These are phyloP conservation scores for Suillus plorans DNA, from an alignment of 768 basidiomycete species.

Conservation along the genomic window DNA sequence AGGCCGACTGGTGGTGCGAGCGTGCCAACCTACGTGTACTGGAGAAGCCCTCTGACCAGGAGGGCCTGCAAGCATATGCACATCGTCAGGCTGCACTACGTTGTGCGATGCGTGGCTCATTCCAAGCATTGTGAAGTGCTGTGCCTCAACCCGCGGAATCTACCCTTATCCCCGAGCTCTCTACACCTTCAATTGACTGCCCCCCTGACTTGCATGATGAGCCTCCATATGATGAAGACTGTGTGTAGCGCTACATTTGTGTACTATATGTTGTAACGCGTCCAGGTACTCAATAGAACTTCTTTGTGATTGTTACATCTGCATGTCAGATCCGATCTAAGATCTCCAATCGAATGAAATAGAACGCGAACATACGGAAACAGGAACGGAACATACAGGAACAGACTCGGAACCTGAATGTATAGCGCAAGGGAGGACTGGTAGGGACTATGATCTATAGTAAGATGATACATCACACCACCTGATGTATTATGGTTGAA, in stretches of 20 bases:
- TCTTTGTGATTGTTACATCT: conserved; percentile 1
- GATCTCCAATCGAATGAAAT: neutral
- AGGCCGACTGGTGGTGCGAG: too few species aligned
- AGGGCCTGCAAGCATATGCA: too few species aligned
- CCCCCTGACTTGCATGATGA: neutral
- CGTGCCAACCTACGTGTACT: too few species aligned
- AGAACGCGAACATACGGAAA: neutral
- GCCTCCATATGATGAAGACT: neutral
- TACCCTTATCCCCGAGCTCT: too few species aligned
- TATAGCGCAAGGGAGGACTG: neutral
- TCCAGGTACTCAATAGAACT: neutral
- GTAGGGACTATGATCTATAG: neutral
- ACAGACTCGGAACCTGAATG: neutral
- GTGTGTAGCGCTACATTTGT: neutral
- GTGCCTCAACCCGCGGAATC: too few species aligned
- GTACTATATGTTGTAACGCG: neutral
- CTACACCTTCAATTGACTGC: neutral
- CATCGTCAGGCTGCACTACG: too few species aligned
- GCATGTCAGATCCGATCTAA: neutral
- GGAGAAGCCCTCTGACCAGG: too few species aligned
- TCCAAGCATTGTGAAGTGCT: too few species aligned
- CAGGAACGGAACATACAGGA: neutral
- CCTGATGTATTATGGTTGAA: neutral
- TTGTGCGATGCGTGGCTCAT: too few species aligned
- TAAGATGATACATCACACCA: neutral